Conservation (phyloP, 208 protist species). For the Leishmania amazonensis region DNA sequence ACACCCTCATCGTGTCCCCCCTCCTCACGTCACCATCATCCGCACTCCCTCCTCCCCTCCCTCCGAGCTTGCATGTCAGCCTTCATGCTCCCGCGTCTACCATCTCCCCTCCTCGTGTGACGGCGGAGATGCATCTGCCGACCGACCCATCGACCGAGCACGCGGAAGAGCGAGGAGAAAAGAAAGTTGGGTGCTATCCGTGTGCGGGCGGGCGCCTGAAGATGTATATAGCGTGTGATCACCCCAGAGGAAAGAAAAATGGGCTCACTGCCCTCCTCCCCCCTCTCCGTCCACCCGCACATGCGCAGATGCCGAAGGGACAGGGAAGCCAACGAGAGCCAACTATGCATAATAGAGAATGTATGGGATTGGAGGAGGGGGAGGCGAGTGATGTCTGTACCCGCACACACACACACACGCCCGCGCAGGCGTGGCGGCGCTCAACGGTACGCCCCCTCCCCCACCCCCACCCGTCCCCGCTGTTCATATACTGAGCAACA, state of each 20-base stretch:
- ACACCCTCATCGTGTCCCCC: background rate
- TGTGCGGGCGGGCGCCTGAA: too few species aligned
- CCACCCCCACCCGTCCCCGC: too few species aligned
- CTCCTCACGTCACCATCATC: background rate
- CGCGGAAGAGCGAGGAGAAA: background rate
- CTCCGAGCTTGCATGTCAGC: background rate
- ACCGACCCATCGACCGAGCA: background rate
- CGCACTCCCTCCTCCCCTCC: background rate
- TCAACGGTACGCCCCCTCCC: background rate
- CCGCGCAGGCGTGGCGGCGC: background rate
- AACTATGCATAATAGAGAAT: background rate
- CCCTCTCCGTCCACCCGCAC: too few species aligned
- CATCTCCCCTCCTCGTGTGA: background rate
- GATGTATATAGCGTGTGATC: too few species aligned
- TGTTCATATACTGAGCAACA: too few species aligned
- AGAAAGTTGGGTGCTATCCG: background rate
- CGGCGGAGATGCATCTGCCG: background rate
- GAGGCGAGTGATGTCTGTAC: background rate
- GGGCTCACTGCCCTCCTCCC: too few species aligned
- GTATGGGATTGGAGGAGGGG: background rate
- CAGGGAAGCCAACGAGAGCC: background rate
- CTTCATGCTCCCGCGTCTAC: background rate
- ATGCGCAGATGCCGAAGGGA: background rate
- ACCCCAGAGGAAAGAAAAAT: background rate
- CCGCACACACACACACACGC: background rate